Evolutionary conservation across 345 rosid species (phyloP).

Genomic region (Brassica nigra): DNA sequence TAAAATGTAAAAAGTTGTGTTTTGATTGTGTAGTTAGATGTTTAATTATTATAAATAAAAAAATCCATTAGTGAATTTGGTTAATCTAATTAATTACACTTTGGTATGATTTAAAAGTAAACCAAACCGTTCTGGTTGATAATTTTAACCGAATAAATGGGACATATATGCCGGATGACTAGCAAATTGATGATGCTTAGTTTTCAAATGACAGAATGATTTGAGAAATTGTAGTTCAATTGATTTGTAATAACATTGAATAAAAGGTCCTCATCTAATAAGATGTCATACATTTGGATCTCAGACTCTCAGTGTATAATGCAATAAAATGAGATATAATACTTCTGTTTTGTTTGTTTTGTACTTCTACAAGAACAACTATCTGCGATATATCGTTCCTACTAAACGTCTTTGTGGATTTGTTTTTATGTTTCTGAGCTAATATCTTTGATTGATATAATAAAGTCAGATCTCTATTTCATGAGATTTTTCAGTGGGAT

Average conservation of each 20-base stretch:
- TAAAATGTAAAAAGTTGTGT: no score
- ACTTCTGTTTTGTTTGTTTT: neutral
- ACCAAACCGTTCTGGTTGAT: no score
- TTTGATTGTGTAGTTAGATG: no score
- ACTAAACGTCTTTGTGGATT: conserved; percentile 10
- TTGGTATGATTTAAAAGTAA: no score
- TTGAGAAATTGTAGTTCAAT: neutral
- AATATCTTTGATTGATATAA: conserved; percentile 18
- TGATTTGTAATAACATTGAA: neutral
- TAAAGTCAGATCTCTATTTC: conserved; percentile 65
- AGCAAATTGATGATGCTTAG: neutral
- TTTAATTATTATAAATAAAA: no score
- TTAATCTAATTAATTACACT: no score
- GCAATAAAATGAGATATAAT: conserved; percentile 20
- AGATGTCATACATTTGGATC: neutral
- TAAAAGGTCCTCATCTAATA: no score
- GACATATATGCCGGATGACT: neutral
- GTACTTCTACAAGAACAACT: conserved; percentile 16
- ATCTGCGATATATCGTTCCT: conserved; percentile 16
- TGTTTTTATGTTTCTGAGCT: conserved; percentile 5
- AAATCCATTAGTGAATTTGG: no score
- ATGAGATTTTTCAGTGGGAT: conserved; percentile 57
- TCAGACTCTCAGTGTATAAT: neutral
- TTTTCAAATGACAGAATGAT: neutral
- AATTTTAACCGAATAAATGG: no score